Percentiles rank a stretch among this genome's conserved stretches.
Evolutionary conservation across 1,139 yeast species (phyloP).

Genomic region (Pichia sp.): DNA sequence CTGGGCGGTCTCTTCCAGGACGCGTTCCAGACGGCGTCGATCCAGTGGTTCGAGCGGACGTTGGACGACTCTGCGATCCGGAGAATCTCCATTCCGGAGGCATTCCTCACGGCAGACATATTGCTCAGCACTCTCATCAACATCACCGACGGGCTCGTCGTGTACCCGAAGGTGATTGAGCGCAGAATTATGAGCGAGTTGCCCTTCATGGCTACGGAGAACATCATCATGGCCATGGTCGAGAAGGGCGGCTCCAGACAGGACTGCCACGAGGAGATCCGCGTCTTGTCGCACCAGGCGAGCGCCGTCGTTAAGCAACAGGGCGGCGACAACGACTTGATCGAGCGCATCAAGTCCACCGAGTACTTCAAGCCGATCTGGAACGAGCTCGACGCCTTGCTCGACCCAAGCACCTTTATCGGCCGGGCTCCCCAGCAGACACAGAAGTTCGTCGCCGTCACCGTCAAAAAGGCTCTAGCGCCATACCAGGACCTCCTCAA

Average conservation of each 20-base stretch:
- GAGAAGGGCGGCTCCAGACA: slow-evolving; percentile 97
- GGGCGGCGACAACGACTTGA: slow-evolving; percentile 97
- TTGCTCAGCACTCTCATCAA: slow-evolving; percentile 83
- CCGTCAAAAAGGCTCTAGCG: slow-evolving; percentile 77
- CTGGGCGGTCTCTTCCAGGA: slow-evolving; percentile 87
- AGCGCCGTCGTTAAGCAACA: slow-evolving; percentile 95
- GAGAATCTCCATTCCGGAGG: slow-evolving; percentile 94
- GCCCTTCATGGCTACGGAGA: slow-evolving; percentile 99
- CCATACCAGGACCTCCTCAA: slow-evolving; percentile 61
- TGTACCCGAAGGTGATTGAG: slow-evolving; percentile 96
- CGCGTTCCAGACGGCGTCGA: slow-evolving; percentile 94
- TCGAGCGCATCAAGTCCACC: slow-evolving; percentile 78
- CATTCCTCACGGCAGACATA: slow-evolving; percentile 93
- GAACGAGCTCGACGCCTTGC: slow-evolving; percentile 69
- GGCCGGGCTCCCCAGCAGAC: slow-evolving; percentile 99
- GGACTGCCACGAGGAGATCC: slow-evolving; percentile 95
- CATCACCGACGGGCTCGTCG: slow-evolving; percentile 92
- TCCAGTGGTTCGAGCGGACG: slow-evolving; percentile 99
- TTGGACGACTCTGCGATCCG: slow-evolving; percentile 97
- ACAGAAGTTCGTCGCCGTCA: slow-evolving; percentile 80
- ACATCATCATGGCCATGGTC: slow-evolving; percentile 99
- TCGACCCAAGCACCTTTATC: slow-evolving; percentile 91
- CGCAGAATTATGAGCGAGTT: slow-evolving; percentile 92
- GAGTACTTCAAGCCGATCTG: slow-evolving; percentile 88
- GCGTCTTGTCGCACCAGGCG: slow-evolving; percentile 96